Evolutionary conservation across 2,329 filamentous ascomycete genomes (phyloP).

Genomic region (Neonectria sp.): DNA sequence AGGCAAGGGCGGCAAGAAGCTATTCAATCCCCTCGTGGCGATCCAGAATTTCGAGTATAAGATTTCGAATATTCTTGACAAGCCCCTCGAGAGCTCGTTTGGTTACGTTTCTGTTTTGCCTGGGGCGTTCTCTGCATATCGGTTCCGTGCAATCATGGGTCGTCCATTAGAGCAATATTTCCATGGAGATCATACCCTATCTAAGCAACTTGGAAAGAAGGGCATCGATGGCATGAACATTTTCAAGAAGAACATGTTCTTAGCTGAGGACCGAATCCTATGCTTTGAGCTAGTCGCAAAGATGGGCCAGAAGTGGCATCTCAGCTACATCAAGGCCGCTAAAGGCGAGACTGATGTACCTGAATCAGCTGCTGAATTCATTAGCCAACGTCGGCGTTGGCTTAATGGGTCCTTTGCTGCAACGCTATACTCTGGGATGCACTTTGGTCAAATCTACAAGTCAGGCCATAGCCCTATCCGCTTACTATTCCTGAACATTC

Average conservation of each 20-base stretch:
- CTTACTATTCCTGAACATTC: conserved; percentile 6
- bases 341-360: conserved; percentile 21
- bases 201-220: conserved; percentile 16
- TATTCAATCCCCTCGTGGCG: conserved; percentile 15
- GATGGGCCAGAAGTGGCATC: conserved; percentile 11
- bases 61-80: conserved; percentile 19
- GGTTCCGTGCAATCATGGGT: conserved; percentile 18
- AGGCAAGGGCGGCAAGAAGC: conserved; percentile 4
- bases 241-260: conserved; percentile 24
- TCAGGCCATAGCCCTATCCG: conserved; percentile 4
- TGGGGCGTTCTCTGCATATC: conserved; percentile 19
- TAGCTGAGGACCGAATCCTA: conserved; percentile 15
- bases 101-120: conserved; percentile 14
- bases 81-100: conserved; percentile 12
- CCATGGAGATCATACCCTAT: conserved; percentile 17
- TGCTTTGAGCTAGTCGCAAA: conserved; percentile 20
- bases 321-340: conserved; percentile 13
- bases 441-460: conserved; percentile 6
- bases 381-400: conserved; percentile 16
- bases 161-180: conserved; percentile 15
- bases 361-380: conserved; percentile 6
- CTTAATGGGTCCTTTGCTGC: conserved; percentile 23
- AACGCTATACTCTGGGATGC: conserved; percentile 3
- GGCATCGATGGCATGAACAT: conserved; percentile 23
- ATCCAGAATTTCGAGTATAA: conserved; percentile 25